These are phyloP conservation scores for Pachyrhizus erosus DNA, from an alignment of 306 rosid genomes.

Conservation along the genomic window DNA sequence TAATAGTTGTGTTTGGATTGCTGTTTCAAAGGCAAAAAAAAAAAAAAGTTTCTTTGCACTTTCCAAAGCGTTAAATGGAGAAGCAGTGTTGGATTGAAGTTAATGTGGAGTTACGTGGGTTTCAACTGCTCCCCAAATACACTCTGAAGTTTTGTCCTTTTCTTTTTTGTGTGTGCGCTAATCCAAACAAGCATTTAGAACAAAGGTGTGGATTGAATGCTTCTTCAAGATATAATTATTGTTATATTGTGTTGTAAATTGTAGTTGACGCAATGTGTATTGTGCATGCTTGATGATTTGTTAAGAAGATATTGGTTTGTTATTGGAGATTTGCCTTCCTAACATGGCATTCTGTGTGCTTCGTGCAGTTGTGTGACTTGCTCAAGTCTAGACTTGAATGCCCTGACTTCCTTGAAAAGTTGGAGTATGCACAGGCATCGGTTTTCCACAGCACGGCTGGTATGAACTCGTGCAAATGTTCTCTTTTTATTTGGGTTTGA, in stretches of 20 bases:
- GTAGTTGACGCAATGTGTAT: not conserved
- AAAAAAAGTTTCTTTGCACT: not conserved
- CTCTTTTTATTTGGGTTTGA: constrained; percentile 5
- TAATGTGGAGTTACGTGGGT: not conserved
- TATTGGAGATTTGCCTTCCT: constrained; percentile 20
- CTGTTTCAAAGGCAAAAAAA: not conserved
- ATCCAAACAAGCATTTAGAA: not conserved
- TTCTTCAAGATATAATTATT: not conserved
- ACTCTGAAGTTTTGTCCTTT: not conserved
- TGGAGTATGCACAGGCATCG: constrained; percentile 76
- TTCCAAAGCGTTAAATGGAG: not conserved
- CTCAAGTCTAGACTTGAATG: constrained; percentile 86
- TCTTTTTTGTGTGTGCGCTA: not conserved
- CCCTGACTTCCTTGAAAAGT: constrained; percentile 82
- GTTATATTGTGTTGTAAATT: not conserved
- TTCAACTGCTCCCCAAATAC: not conserved
- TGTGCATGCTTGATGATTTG: constrained; percentile 28
- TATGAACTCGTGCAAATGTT: constrained; percentile 51
- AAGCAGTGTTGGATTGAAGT: not conserved
- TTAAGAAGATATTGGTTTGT: not conserved
- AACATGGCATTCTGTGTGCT: not conserved
- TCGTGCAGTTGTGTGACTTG: constrained; percentile 81
- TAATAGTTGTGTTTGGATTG: not conserved
- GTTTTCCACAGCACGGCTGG: constrained; percentile 59
- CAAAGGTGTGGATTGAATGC: not conserved